Evolutionary conservation across 2,329 filamentous ascomycete genomes (phyloP), one percentile per base, ranked within the genome.

Genomic region (Cladophialophora bantiana): DNA sequence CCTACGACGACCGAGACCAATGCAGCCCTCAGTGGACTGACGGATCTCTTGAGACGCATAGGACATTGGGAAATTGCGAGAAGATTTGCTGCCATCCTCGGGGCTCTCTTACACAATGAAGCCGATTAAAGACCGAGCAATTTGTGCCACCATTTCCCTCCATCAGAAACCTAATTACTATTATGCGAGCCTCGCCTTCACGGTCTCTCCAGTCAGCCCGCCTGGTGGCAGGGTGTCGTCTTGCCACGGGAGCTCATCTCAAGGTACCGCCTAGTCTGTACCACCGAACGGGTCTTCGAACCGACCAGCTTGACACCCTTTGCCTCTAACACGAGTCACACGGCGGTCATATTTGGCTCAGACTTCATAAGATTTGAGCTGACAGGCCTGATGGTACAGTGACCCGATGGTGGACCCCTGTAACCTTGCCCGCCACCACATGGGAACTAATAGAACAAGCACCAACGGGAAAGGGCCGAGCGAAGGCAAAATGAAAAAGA

Each of bases 31-130:
- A 73, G 73, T 58, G 72, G 71, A 3, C 58, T 74, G 57, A 71
- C 72, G 31, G 73, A 74, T 45, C 63, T 74, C 13, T 65, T 75
- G 34, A 69, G 72, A 34, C 70, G 74, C 1, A 72, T 73, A 48
- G 73, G 73, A 1, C 70, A 74, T 45, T 75, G 74, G 74, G 73
- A 69, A 34, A 75, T 75, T 58, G 74, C 74, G 2, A 65, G 71
- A 32, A 66, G 70, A 32, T 75, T 75, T 69, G 70, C 74, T 1
- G 65, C 64, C 26, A 72, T 74, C 7, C 65, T 75, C 15, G 68
- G 65, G 31, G 70, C 66, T 15, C 54, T 71, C 32, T 59, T 71
- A 7, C 68, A 70, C 55, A 57, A 70, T 34, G 68, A 70, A 50
- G 53, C 59, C n/a, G 59, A 61, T 12, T 61, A 50, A 61, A 13